Conservation (phyloP, 202 grass and related monocot genomes). For the Carex arenaria region DNA sequence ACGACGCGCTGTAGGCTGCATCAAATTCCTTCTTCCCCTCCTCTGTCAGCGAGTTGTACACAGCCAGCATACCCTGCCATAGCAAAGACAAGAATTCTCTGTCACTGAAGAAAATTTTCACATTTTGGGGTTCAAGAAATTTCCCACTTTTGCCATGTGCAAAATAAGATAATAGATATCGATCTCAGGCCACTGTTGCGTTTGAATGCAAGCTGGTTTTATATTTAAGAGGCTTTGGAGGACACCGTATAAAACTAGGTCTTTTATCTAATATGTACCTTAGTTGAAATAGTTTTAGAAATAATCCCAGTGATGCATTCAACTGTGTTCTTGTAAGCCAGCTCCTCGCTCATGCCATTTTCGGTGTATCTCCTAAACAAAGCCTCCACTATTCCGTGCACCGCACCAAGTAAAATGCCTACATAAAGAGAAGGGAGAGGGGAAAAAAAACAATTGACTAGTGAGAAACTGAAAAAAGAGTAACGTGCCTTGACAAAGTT, state of each 20-base stretch:
- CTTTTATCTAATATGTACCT: constrained; percentile 31
- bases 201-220: not conserved
- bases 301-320: constrained; percentile 77
- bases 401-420: constrained; percentile 70
- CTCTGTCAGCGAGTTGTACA: constrained; percentile 64
- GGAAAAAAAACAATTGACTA: not conserved
- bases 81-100: not conserved
- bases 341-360: constrained; percentile 61
- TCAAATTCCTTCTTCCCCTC: constrained; percentile 69
- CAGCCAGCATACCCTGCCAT: constrained; percentile 62
- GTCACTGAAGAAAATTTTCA: not conserved
- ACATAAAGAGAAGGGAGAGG: not conserved
- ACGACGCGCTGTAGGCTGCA: constrained; percentile 60
- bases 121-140: not conserved
- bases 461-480: not conserved
- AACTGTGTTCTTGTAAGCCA: constrained; percentile 61
- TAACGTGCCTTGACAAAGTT: not conserved
- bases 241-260: not conserved
- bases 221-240: constrained; percentile 6
- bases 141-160: not conserved
- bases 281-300: constrained; percentile 66
- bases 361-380: constrained; percentile 73
- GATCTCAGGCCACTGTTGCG: not conserved
- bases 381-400: constrained; percentile 70
- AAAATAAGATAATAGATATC: not conserved